Evolutionary conservation across 495 filamentous ascomycete genomes (phyloP), one percentile per base, ranked within the genome.

Genomic region (Rhypophila decipiens): DNA sequence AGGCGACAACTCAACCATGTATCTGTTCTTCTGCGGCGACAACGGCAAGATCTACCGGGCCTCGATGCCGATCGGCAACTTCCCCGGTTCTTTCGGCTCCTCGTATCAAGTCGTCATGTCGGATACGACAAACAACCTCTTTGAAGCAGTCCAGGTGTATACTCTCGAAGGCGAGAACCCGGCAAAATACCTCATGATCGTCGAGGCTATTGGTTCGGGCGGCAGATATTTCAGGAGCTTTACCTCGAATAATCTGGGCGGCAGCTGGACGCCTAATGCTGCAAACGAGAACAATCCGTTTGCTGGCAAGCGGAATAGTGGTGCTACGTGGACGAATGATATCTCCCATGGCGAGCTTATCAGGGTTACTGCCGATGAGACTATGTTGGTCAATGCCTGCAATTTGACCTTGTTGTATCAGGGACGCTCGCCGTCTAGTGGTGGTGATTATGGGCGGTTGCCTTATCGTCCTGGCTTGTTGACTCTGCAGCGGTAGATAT

Each of bases 151-250:
- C 0, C 69, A 83, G 47, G 79, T 84, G 19, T 85, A 84, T 65
- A 81, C 72, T 5, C 58, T 84, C 34, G 5, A 58, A 8, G 76
- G 73, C 27, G 69, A 76, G 50, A 69, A 59, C 38, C 43, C 67
- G 31, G 76, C 77, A 44, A 15, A 54, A 39, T 80, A 80, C 55
- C 71, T 85, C 10, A 83, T 85, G 78, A 74, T 85, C 31, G 75
- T 84, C 50, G 82, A 85, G 59, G 60, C 73, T 0, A 79, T 81
- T 34, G 79, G 79, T 4, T 15, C 67, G 0, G 53, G 70, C 15
- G 80, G 80, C 1, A 73, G 80, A 4, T 85, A 77, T 49, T 85
- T 85, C 75, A 78, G 80, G 27, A 82, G 79, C 0, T 83, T 75
- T 62, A 83, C 78, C 2, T 70, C 81, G 18, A 65, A 49, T 27